These are phyloP conservation scores for Eragrostis curvula DNA, from an alignment of 176 grass and related monocot species.

Conservation along the genomic window DNA sequence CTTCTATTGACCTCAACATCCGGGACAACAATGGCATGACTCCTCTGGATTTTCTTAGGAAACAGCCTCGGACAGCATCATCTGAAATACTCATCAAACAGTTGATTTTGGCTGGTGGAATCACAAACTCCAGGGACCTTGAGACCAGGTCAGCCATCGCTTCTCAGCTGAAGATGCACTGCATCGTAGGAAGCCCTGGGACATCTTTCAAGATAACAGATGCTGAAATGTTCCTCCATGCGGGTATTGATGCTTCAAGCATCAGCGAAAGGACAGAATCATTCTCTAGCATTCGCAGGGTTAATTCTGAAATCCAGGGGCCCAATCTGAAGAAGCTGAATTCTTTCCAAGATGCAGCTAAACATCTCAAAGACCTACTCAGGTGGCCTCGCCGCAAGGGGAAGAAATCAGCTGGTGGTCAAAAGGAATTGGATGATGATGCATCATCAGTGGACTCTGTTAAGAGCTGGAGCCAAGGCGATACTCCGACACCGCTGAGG, in stretches of 20 bases:
- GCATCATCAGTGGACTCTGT: conserved; percentile 59
- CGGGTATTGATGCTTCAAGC: conserved; percentile 51
- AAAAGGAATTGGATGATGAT: conserved; percentile 52
- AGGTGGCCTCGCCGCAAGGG: conserved; percentile 71
- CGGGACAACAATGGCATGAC: conserved; percentile 72
- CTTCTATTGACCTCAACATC: conserved; percentile 67
- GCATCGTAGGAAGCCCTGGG: conserved; percentile 71
- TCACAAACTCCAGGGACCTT: conserved; percentile 65
- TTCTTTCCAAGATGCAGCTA: conserved; percentile 64
- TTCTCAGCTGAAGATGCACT: conserved; percentile 77
- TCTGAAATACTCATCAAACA: conserved; percentile 91
- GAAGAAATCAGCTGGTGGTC: conserved; percentile 44
- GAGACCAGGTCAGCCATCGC: conserved; percentile 56
- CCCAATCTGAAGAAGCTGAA: conserved; percentile 56
- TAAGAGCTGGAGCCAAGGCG: conserved; percentile 63
- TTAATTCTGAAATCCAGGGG: conserved; percentile 39
- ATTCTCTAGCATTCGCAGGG: conserved; percentile 60
- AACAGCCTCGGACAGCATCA: conserved; percentile 66
- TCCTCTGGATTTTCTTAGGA: conserved; percentile 77
- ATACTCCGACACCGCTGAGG: conserved; percentile 75
- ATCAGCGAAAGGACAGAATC: conserved; percentile 59
- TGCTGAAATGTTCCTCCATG: conserved; percentile 78
- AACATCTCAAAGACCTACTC: conserved; percentile 65
- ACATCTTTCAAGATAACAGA: conserved; percentile 81
- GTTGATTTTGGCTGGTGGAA: conserved; percentile 79